phyloP scores from a whole-genome alignment of 2,329 filamentous ascomycete species.

The Nigrospora oryzae region DNA sequence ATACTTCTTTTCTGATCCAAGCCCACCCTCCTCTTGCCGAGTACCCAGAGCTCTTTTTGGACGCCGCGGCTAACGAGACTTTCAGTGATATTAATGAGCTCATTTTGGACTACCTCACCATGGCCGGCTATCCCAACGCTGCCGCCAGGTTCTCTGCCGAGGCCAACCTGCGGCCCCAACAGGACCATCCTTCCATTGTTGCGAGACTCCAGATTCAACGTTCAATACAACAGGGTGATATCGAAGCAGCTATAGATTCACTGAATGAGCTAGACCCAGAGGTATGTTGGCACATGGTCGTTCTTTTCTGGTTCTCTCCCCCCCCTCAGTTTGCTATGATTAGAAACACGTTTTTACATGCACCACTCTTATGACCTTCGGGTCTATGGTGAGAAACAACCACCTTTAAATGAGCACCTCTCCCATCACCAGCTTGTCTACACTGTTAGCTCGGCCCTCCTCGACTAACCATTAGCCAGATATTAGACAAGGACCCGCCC shows the following conservation, averaged over 20 bases:
- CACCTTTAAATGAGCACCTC: slow-evolving; percentile 61
- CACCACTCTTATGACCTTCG: slow-evolving; percentile 96
- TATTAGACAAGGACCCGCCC: slow-evolving; percentile 73
- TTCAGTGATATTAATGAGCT: slow-evolving; percentile 86
- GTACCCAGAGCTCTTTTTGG: neutral
- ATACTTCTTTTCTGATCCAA: slow-evolving; percentile 15
- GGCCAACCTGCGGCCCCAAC: slow-evolving; percentile 73
- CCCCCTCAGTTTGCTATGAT: slow-evolving; percentile 60
- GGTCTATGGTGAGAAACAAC: slow-evolving; percentile 86
- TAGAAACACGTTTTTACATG: slow-evolving; percentile 89
- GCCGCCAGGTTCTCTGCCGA: slow-evolving; percentile 91
- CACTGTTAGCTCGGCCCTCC: neutral
- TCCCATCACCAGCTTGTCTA: neutral
- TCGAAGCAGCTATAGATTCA: slow-evolving; percentile 75
- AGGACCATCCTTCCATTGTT: slow-evolving; percentile 64
- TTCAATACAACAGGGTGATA: slow-evolving; percentile 77
- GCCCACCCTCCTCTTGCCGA: slow-evolving; percentile 2
- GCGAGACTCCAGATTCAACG: slow-evolving; percentile 76
- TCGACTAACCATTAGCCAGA: slow-evolving; percentile 41
- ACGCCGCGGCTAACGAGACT: slow-evolving; percentile 14
- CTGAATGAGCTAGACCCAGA: slow-evolving; percentile 87
- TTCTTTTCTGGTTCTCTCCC: neutral
- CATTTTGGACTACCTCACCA: slow-evolving; percentile 94
- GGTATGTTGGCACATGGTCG: slow-evolving; percentile 47
- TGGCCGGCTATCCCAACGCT: slow-evolving; percentile 87